Base-by-base conservation (phyloP, 495 filamentous ascomycete genomes). In the Podospora comata region DNA sequence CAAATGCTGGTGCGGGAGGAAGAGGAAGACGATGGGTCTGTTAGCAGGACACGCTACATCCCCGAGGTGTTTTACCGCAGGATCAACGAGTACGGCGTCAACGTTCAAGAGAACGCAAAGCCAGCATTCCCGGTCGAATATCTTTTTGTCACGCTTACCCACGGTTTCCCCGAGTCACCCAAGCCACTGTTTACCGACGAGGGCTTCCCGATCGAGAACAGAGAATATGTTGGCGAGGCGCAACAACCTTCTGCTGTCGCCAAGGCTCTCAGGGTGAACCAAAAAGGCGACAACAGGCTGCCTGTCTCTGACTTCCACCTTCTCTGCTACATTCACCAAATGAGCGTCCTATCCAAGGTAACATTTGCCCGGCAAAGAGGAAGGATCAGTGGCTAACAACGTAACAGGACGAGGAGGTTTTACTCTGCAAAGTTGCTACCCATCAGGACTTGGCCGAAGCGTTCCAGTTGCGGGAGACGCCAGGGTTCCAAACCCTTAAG, bases 51-150 rank as follows among this genome's bases (percentile, higher is more conserved):
- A 28, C 85, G 93, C 60, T 99, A 99, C 74, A 96, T 98, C 56
- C 95, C 96, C 2, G 95, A 99, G 71, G 95, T 99, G 18, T 98
- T 98, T 81, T 99, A 94, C 79, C 88, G 95, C 60, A 86, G 88
- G 65, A 93, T 97, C 74, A 98, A 99, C 77, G 94, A 98, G 76
- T 96, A 99, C 73, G 96, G 96, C 6, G 91, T 89, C 65, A 96
- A 91, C 73, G 95, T 98, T 2, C 96, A 97, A 76, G 92, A 98
- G 74, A 98, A 97, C 74, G 95, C 96, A 30, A 97, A 97, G 74
- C 95, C 96, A 3, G 86, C 89, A 60, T 99, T 99, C 76, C 95
- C 95, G 0, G 94, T 97, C 34, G 96, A 98, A 73, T 99, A 97
- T 77, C 85, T 99, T 34, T 87, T 97, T 34, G 92, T 97, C 64